Conservation (phyloP, 495 filamentous ascomycete species). For the Wilcoxina mikolae region DNA sequence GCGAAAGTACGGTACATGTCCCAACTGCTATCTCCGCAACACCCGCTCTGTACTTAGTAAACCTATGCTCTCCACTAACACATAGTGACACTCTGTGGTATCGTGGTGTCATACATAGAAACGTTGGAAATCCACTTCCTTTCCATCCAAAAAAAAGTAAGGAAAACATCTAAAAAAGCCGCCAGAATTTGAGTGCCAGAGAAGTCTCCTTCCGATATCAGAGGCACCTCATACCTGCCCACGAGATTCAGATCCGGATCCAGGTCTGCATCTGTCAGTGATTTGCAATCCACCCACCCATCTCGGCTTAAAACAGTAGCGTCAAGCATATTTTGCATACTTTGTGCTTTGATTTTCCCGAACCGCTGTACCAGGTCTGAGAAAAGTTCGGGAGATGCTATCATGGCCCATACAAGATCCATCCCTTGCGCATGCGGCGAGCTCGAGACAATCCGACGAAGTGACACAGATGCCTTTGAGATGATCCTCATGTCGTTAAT, state of each 20-base stretch:
- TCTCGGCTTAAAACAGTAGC: background rate
- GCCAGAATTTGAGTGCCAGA: conserved; percentile 10
- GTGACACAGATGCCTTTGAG: conserved; percentile 10
- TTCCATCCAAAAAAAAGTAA: conserved; percentile 18
- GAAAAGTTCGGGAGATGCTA: conserved; percentile 12
- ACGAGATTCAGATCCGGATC: background rate
- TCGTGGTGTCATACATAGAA: conserved; percentile 13
- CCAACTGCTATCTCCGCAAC: too few species aligned
- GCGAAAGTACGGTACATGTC: too few species aligned
- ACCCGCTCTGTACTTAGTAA: too few species aligned
- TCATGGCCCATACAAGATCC: conserved; percentile 22
- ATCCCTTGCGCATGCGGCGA: background rate
- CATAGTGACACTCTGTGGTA: conserved; percentile 20
- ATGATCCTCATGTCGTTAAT: conserved; percentile 12
- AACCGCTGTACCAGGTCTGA: conserved; percentile 3
- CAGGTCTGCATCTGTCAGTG: background rate
- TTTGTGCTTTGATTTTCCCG: background rate
- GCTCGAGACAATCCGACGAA: conserved; percentile 4
- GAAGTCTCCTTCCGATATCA: conserved; percentile 6
- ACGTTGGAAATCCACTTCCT: conserved; percentile 9
- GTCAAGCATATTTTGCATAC: background rate
- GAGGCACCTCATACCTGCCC: conserved; percentile 6
- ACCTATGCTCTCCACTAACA: too few species aligned
- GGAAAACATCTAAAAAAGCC: conserved; percentile 14
- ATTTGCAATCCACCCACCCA: conserved; percentile 4